Percentiles rank a stretch among this genome's conserved stretches.
Conservation (phyloP, 2,329 filamentous ascomycete genomes). For the Harringtonia aguacate region DNA sequence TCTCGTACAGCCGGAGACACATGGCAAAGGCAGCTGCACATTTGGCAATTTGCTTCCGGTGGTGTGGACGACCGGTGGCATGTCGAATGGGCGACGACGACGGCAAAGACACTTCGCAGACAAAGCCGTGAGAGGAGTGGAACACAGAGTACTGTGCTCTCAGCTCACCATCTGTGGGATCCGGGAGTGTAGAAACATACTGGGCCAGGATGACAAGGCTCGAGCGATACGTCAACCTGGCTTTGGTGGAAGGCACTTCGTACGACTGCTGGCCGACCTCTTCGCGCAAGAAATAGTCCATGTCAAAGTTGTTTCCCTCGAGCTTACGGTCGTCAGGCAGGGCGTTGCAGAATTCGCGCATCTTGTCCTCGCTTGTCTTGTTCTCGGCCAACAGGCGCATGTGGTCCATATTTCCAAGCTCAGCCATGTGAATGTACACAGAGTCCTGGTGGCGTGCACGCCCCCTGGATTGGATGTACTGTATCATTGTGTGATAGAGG, state of each 20-base stretch:
- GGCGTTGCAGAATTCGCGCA: conserved; percentile 66
- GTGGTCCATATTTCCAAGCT: conserved; percentile 56
- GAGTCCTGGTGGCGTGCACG: conserved; percentile 71
- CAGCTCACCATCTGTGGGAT: conserved; percentile 23
- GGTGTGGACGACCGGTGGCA: conserved; percentile 49
- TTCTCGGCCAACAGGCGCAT: conserved; percentile 45
- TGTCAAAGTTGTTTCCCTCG: conserved; percentile 43
- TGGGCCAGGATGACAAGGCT: conserved; percentile 61
- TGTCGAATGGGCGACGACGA: conserved; percentile 60
- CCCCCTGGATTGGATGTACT: conserved; percentile 88
- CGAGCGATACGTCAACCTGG: conserved; percentile 67
- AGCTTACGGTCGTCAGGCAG: conserved; percentile 68
- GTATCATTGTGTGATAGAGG: conserved; percentile 79
- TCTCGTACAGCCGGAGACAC: conserved; percentile 58
- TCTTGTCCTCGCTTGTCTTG: conserved; percentile 45
- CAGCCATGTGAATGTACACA: conserved; percentile 75
- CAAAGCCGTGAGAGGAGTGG: conserved; percentile 40
- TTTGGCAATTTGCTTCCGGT: conserved; percentile 69
- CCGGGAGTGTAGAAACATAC: conserved; percentile 61
- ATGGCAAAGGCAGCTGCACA: conserved; percentile 81
- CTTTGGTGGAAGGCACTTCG: conserved; percentile 55
- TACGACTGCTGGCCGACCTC: conserved; percentile 41
- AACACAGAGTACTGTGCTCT: conserved; percentile 51
- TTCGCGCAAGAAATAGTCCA: conserved; percentile 43
- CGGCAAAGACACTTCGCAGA: conserved; percentile 73